Evolutionary conservation across 2,329 filamentous ascomycete genomes (phyloP), one percentile per base, ranked within the genome.

Genomic region (Geosmithia putterillii): DNA sequence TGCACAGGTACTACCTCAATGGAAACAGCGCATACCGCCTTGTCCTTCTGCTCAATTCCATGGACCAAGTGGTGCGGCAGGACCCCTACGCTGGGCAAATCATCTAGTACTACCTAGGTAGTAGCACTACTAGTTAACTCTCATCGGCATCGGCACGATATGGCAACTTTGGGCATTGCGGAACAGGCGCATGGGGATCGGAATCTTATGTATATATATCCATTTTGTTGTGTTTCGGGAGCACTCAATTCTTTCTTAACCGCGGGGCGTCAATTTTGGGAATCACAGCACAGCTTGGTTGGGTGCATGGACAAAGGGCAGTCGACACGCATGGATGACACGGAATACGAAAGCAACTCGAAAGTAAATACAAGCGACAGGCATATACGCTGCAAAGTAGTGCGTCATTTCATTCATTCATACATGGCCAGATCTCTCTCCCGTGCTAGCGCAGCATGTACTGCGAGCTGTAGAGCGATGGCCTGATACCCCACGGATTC

Each of bases 1-100:
- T 98, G 43, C 89, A 96, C 62, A 74, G 92, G 38, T 98, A 98
- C 58, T 98, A 98, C 54, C 67, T 98, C 36, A 98, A 96, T 57
- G 92, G 92, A 10, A 98, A 87, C 58, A 94, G 88, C 44, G 92
- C 92, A 2, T 98, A 92, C 60, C 75, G 92, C 37, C 69, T 98
- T 42, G 80, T 96, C 7, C 63, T 98, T 34, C 82, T 89, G 49
- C 65, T 95, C 42, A 89, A 83, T 57, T 54, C 65, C 3, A 49
- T 66, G 34, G 66, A 71, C 40, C 54, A 60, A 3, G 66, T 71
- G 42, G 56, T 56, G 7, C 55, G 56, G 3, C 51, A 58, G 7
- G 61, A 63, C 25, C 60, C 58, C 3, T 56, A 62, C 19, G 59
- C 61, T 20, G 60, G 53, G 2, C 55, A 60, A n/a, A 41, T 50